Conservation (phyloP, 202 grass and related monocot species). For the Digitaria exilis region DNA sequence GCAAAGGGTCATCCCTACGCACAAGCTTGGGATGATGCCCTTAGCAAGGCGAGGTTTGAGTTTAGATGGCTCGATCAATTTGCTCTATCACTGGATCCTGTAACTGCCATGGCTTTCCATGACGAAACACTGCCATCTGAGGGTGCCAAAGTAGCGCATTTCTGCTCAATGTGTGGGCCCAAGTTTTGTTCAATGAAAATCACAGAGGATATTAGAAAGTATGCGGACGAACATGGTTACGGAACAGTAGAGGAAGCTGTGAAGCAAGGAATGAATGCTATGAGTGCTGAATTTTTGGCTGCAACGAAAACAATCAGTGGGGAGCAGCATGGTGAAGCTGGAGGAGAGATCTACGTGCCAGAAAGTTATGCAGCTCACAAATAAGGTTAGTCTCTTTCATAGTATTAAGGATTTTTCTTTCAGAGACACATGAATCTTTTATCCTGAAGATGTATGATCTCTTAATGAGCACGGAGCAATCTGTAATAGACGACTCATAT, state of each 20-base stretch:
- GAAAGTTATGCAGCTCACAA: constrained; percentile 67
- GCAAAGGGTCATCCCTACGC: constrained; percentile 89
- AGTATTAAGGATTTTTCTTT: constrained; percentile 21
- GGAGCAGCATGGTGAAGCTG: constrained; percentile 95
- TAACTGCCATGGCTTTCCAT: constrained; percentile 97
- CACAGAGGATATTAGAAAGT: constrained; percentile 94
- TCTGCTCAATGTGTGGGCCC: constrained; percentile 98
- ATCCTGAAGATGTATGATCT: not conserved
- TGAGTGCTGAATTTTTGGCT: constrained; percentile 90
- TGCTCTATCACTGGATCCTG: constrained; percentile 89
- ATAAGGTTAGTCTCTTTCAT: constrained; percentile 67
- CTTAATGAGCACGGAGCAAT: not conserved
- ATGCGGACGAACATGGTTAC: constrained; percentile 96
- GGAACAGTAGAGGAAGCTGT: constrained; percentile 89
- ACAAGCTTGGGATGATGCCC: constrained; percentile 92
- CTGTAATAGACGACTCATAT: not conserved
- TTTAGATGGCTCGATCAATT: constrained; percentile 99
- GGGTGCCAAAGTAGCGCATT: constrained; percentile 98
- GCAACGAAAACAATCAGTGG: constrained; percentile 90
- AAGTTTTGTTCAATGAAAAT: constrained; percentile 99
- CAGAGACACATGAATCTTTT: not conserved
- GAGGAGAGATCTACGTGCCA: constrained; percentile 97
- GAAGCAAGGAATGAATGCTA: constrained; percentile 82
- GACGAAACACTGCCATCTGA: constrained; percentile 94
- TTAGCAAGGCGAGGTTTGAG: constrained; percentile 99